These are phyloP conservation scores for Schizonepeta tenuifolia DNA, from an alignment of 257 asterid species.

Conservation along the genomic window DNA sequence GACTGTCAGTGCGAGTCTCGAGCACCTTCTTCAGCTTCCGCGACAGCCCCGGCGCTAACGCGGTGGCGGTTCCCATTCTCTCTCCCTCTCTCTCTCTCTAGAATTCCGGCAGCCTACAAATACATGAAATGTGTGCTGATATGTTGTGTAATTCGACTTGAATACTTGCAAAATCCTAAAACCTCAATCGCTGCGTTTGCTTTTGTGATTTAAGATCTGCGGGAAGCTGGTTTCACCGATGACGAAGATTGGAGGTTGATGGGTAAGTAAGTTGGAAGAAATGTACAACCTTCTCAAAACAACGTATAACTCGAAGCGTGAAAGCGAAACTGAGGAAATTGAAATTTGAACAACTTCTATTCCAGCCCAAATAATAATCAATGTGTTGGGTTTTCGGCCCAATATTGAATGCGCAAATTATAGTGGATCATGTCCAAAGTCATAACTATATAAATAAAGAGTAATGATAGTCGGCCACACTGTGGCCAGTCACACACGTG, in stretches of 20 bases:
- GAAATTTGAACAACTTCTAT: no score
- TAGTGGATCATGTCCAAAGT: no score
- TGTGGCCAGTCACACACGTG: no score
- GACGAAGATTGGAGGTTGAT: conserved; percentile 27
- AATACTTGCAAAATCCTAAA: conserved; percentile 33
- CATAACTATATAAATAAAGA: no score
- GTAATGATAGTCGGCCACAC: no score
- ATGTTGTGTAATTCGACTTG: conserved; percentile 10
- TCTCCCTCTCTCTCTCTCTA: conserved; percentile 24
- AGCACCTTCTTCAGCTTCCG: conserved; percentile 98
- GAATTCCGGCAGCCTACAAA: conserved; percentile 35
- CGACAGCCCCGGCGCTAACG: conserved; percentile 98
- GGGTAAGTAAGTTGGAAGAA: conserved; percentile 24
- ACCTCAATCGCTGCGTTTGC: conserved; percentile 22
- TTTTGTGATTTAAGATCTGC: conserved; percentile 36
- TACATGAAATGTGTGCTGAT: conserved; percentile 23
- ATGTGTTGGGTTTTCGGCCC: neutral
- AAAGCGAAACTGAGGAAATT: neutral
- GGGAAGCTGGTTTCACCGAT: conserved; percentile 33
- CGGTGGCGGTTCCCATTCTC: conserved; percentile 82
- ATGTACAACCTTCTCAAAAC: conserved; percentile 18
- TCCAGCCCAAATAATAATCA: neutral
- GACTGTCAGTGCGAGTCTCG: conserved; percentile 87
- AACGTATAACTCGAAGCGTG: neutral
- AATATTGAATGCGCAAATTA: neutral